These are phyloP conservation scores for Verticillium isaacii DNA, from an alignment of 2,329 filamentous ascomycete genomes.

Conservation along the genomic window DNA sequence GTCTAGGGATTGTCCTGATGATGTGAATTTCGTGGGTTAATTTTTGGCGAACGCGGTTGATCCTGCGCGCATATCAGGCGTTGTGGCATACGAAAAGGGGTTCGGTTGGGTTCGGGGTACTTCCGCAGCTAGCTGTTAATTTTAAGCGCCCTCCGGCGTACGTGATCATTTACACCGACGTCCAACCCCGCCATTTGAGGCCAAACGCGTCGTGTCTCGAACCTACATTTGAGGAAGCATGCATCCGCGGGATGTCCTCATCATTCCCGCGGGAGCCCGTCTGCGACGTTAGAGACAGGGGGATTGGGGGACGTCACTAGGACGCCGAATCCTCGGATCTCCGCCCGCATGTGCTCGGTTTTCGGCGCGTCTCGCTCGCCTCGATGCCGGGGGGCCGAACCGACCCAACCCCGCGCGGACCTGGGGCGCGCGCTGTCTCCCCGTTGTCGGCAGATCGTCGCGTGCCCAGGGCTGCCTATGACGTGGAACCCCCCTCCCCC, in stretches of 20 bases:
- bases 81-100: not conserved
- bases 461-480: not conserved
- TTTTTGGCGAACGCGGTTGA: not conserved
- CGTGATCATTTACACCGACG: not conserved
- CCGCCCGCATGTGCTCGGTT: not conserved
- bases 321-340: not conserved
- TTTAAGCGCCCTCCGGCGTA: not conserved
- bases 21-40: not conserved
- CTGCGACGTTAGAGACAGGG: too few species aligned
- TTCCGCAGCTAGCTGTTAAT: not conserved
- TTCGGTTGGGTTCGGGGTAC: not conserved
- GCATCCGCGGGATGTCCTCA: not conserved
- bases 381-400: not conserved
- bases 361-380: not conserved
- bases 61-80: not conserved
- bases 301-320: too few species aligned
- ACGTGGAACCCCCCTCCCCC: not conserved
- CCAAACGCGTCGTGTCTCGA: not conserved
- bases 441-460: not conserved
- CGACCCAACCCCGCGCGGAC: not conserved
- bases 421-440: not conserved
- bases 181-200: not conserved
- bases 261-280: not conserved
- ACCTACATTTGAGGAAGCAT: not conserved
- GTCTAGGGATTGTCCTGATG: not conserved